Conservation (phyloP, 2,329 filamentous ascomycete genomes). For the Phaeosphaeriaceae sp. region DNA sequence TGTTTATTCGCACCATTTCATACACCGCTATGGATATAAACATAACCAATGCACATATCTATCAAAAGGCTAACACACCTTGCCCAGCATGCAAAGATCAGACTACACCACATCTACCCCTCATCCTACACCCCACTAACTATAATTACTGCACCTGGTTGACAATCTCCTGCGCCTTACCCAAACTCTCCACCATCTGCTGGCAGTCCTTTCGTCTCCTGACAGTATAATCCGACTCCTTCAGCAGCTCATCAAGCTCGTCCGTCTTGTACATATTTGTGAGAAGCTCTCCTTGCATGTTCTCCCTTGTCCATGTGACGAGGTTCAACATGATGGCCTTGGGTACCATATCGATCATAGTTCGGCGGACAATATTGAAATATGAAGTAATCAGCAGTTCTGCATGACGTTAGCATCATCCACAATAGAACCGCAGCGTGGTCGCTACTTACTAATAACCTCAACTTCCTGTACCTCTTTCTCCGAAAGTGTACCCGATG, state of each 20-base stretch:
- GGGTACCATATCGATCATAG: conserved; percentile 99
- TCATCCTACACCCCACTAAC: neutral
- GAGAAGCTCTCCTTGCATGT: conserved; percentile 96
- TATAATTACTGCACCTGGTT: conserved; percentile 64
- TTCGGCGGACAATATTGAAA: conserved; percentile 96
- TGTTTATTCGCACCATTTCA: conserved; percentile 1
- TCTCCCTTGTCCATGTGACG: conserved; percentile 94
- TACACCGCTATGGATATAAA: conserved; percentile 16
- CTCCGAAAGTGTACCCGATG: conserved; percentile 90
- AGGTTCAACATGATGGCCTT: conserved; percentile 99
- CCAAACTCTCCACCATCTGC: conserved; percentile 96
- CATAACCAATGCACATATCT: conserved; percentile 13
- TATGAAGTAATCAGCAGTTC: conserved; percentile 96
- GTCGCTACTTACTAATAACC: conserved; percentile 82
- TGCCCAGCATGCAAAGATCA: conserved; percentile 26
- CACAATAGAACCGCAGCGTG: neutral
- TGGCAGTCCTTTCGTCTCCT: conserved; percentile 96
- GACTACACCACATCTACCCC: conserved; percentile 1
- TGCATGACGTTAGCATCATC: conserved; percentile 47
- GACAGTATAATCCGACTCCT: conserved; percentile 97
- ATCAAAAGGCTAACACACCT: conserved; percentile 21
- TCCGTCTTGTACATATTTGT: conserved; percentile 96
- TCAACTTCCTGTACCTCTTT: conserved; percentile 96
- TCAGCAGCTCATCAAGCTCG: conserved; percentile 90
- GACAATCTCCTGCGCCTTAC: conserved; percentile 93